Evolutionary conservation across 345 rosid species (phyloP).

Genomic region (Eucalyptus pauciflora): DNA sequence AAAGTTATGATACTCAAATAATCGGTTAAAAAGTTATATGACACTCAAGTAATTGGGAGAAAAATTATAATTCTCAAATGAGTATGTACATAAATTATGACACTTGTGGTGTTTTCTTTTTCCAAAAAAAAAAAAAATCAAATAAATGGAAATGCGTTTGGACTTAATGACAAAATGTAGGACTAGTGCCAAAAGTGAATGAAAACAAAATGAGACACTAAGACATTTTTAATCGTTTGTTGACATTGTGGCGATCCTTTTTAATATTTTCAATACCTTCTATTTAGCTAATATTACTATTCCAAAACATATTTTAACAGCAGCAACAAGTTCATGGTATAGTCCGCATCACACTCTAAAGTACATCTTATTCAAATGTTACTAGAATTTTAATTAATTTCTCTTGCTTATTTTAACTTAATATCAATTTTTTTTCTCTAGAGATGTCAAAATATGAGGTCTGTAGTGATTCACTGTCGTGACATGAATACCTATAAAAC

Average conservation of each 20-base stretch:
- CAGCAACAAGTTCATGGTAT: neutral
- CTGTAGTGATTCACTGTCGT: neutral
- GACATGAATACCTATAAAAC: neutral
- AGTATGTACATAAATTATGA: too few relatives aligned
- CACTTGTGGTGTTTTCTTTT: neutral
- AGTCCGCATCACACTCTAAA: neutral
- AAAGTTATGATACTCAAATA: too few relatives aligned
- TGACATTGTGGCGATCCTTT: too few relatives aligned
- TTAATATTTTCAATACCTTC: too few relatives aligned
- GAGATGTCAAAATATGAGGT: neutral
- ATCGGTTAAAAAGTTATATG: neutral
- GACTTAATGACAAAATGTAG: too few relatives aligned
- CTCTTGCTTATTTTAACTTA: too few relatives aligned
- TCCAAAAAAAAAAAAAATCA: too few relatives aligned
- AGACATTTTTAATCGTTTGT: too few relatives aligned
- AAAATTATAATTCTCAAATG: too few relatives aligned
- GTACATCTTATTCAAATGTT: too few relatives aligned
- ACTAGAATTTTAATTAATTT: too few relatives aligned
- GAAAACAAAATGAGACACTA: neutral
- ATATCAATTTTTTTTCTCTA: neutral
- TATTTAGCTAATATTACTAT: neutral
- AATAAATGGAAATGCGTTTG: neutral
- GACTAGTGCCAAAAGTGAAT: too few relatives aligned
- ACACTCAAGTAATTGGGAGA: neutral
- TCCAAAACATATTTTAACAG: neutral